These are phyloP conservation scores for Phytophthora sp. DNA, from an alignment of 352 stramenopile species.

Conservation along the genomic window DNA sequence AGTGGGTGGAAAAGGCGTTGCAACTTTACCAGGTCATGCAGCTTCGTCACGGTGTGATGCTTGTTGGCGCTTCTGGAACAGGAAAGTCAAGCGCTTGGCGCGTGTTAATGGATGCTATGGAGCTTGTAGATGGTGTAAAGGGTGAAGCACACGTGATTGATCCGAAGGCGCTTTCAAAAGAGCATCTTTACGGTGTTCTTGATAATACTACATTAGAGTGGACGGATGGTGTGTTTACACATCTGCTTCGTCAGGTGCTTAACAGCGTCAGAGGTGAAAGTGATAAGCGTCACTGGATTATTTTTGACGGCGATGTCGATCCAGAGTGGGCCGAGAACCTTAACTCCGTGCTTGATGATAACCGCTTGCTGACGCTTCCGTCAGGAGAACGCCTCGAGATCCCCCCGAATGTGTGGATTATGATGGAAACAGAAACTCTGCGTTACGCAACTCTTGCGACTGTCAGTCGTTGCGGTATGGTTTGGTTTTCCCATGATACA, in stretches of 20 bases:
- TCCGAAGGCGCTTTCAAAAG: constrained; percentile 98
- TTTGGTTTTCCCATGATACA: constrained; percentile 98
- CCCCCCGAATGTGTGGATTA: constrained; percentile 98
- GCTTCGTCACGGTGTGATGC: constrained; percentile 99
- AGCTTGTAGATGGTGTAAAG: constrained; percentile 96
- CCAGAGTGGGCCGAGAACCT: constrained; percentile 99
- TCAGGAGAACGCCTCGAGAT: constrained; percentile 98
- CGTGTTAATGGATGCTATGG: constrained; percentile 94
- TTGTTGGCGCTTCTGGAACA: constrained; percentile 96
- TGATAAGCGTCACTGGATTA: constrained; percentile 97
- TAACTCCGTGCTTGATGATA: constrained; percentile 99
- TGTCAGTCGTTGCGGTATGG: constrained; percentile 99
- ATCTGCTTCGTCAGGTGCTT: constrained; percentile 95
- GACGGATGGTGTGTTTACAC: constrained; percentile 99
- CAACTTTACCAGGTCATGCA: constrained; percentile 99
- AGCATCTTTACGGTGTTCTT: constrained; percentile 98
- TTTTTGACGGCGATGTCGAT: constrained; percentile 99
- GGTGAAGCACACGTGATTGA: constrained; percentile 99
- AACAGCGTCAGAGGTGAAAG: constrained; percentile 98
- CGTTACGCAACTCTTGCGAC: constrained; percentile 98
- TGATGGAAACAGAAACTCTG: constrained; percentile 99
- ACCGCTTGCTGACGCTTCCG: constrained; percentile 98
- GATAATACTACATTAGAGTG: constrained; percentile 99
- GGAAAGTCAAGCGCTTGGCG: constrained; percentile 97
- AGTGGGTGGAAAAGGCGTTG: constrained; percentile 98